Base-by-base conservation (phyloP, 805 yeast species). In the Huiozyma naganishii region DNA sequence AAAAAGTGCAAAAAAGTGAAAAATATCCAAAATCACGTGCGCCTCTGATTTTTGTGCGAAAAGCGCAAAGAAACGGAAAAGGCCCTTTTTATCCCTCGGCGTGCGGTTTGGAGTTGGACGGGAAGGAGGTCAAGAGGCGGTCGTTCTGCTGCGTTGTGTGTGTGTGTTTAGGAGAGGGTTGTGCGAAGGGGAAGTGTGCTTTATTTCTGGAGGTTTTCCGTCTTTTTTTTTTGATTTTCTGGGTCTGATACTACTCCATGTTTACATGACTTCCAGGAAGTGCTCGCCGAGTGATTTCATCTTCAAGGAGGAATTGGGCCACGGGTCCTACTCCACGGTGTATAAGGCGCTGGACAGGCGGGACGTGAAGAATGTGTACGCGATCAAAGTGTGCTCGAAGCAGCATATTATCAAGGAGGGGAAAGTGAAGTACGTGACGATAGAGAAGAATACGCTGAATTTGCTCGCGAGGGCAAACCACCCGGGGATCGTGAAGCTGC, bases 321-420 rank as follows among this genome's bases (percentile, higher is more conserved):
- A 87, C 59, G 98, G 98, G 1, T 87, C 97, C 6, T 92, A 90
- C 59, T 89, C 97, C 8, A 86, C 94, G 6, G 98, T 90, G 7
- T 85, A 77, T 54, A 83, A 84, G 45, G 98, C 95, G 0, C 69
- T 83, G 5, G 96, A 90, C 80, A 78, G 57, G 74, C 80, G 51
- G 36, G 49, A 50, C 39, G 37, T 41, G 7, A 51, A 50, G 23
- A 51, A 51, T 46, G 79, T 87, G 6, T 92, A 79, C 58, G 98
- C 98, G 27, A 80, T 92, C 52, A 92, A 92, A 64, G 83, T 92
- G 1, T 77, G 94, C 12, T 87, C 92, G 37, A 92, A 92, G 62
- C 75, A 83, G 37, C 97, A 92, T 62, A 92, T 92, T 39, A 94
- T 92, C 48, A 80, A 86, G 60, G 98, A 92, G 64, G 84, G 83